A percentile compares a stretch with the other conserved stretches of the same genome.
Evolutionary conservation across 2,329 filamentous ascomycete species (phyloP).

Genomic region (Colletotrichum sp.): DNA sequence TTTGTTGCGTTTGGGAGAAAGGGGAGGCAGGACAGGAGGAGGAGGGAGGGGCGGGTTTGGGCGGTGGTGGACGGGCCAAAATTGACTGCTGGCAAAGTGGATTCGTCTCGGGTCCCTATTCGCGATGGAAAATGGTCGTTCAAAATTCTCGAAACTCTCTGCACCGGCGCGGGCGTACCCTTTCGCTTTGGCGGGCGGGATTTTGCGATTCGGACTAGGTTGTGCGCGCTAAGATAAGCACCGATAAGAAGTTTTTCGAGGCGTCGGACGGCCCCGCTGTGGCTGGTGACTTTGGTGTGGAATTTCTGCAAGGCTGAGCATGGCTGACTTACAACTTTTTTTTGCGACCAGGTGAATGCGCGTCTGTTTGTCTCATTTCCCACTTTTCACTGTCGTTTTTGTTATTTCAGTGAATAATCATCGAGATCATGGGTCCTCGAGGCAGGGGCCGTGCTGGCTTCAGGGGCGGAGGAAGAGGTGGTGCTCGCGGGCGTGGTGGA

Average conservation of each 20-base stretch:
- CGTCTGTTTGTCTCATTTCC: background rate
- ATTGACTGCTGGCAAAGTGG: constrained; percentile 26
- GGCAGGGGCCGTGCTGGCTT: constrained; percentile 29
- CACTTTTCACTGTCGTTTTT: background rate
- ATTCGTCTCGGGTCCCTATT: constrained; percentile 7
- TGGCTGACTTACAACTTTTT: constrained; percentile 23
- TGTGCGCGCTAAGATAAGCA: constrained; percentile 61
- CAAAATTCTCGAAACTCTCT: constrained; percentile 16
- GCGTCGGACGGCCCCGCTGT: constrained; percentile 23
- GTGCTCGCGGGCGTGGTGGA: constrained; percentile 34
- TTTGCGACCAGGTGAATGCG: background rate
- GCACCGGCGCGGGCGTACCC: constrained; percentile 18
- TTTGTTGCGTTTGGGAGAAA: constrained; percentile 22
- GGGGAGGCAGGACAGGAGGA: constrained; percentile 20
- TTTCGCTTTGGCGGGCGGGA: constrained; percentile 35
- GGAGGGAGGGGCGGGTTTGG: constrained; percentile 10
- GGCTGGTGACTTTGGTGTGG: constrained; percentile 21
- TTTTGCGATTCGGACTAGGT: constrained; percentile 51
- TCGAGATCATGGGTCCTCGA: constrained; percentile 24
- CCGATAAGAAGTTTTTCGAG: constrained; percentile 25
- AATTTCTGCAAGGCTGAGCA: constrained; percentile 24
- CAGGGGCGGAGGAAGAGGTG: constrained; percentile 24
- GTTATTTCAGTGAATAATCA: background rate
- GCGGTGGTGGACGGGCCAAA: constrained; percentile 15
- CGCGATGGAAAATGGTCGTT: constrained; percentile 5